phyloP scores from a whole-genome alignment of 2,329 filamentous ascomycete genomes.

The Basipetospora chlamydospora region DNA sequence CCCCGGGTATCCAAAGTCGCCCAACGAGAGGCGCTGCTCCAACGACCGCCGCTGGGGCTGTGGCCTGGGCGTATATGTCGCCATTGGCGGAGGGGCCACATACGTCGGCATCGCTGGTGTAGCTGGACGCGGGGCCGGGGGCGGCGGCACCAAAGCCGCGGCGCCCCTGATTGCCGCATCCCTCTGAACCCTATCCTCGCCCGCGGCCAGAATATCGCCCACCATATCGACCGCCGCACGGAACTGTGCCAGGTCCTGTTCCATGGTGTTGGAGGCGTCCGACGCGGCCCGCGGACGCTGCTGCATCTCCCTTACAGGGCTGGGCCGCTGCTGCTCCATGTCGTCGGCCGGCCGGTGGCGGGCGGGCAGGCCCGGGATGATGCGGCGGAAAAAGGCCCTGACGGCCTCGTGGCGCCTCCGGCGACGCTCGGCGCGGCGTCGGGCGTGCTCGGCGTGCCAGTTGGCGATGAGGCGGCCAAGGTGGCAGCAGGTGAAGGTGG shows the following conservation, averaged over 20 bases:
- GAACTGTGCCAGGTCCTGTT: slow-evolving; percentile 33
- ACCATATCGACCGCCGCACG: slow-evolving; percentile 30
- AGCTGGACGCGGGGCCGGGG: too few relatives aligned
- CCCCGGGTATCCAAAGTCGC: slow-evolving; percentile 7
- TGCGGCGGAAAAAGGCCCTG: slow-evolving; percentile 13
- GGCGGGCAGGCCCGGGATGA: slow-evolving; percentile 16
- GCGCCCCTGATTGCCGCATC: too few relatives aligned
- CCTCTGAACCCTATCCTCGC: too few relatives aligned
- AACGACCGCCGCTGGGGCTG: neutral
- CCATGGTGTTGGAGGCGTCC: slow-evolving; percentile 22
- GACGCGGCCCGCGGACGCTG: slow-evolving; percentile 5
- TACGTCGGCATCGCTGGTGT: too few relatives aligned
- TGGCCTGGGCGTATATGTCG: too few relatives aligned
- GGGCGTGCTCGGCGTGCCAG: slow-evolving; percentile 9
- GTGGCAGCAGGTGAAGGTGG: too few relatives aligned
- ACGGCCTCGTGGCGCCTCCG: slow-evolving; percentile 13
- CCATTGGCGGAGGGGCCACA: too few relatives aligned
- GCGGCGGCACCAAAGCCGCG: too few relatives aligned
- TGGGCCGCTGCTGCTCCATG: slow-evolving; percentile 16
- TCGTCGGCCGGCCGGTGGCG: slow-evolving; percentile 22
- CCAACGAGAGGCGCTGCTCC: neutral
- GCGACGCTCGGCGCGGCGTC: slow-evolving; percentile 11
- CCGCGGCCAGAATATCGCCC: slow-evolving; percentile 28
- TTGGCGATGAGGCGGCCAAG: too few relatives aligned
- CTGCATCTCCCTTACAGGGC: neutral